phyloP scores from a whole-genome alignment of 75 land plant species.

The Pinus albicaulis region DNA sequence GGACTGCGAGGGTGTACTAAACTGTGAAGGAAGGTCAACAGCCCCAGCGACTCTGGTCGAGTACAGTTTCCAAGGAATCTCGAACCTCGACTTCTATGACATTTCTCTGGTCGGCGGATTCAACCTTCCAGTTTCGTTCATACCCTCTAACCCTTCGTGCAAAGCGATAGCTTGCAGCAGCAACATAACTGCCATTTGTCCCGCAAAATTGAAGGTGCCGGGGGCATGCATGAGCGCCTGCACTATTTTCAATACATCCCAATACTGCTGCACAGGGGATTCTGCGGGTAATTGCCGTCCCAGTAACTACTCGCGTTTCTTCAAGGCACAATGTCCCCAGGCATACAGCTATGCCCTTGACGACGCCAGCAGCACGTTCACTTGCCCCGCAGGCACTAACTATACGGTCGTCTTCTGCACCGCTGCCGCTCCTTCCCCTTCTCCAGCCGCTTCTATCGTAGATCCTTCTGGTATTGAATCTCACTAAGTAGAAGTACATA shows the following conservation, averaged over 20 bases:
- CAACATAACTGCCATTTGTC: slow-evolving; percentile 61
- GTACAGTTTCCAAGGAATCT: too few relatives aligned
- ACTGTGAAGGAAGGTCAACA: too few relatives aligned
- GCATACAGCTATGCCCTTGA: slow-evolving; percentile 39
- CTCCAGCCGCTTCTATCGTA: too few relatives aligned
- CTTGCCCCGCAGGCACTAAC: slow-evolving; percentile 39
- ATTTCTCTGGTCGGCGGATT: slow-evolving; percentile 74
- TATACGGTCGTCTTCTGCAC: slow-evolving; percentile 27
- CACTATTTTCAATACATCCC: slow-evolving; percentile 37
- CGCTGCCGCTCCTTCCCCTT: too few relatives aligned
- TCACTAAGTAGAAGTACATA: too few relatives aligned
- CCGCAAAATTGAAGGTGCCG: slow-evolving; percentile 35
- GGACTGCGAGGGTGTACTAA: too few relatives aligned
- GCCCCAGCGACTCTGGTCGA: too few relatives aligned
- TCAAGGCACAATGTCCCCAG: slow-evolving; percentile 62
- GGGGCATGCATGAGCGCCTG: slow-evolving; percentile 75
- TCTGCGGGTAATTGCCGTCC: slow-evolving; percentile 39
- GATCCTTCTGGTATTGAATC: too few relatives aligned
- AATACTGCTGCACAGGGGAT: slow-evolving; percentile 58
- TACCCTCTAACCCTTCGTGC: slow-evolving; percentile 28
- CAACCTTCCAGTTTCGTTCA: slow-evolving; percentile 45
- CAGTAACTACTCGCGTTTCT: slow-evolving; percentile 45
- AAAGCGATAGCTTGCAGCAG: slow-evolving; percentile 33
- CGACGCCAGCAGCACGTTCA: slow-evolving; percentile 62
- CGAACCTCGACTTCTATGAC: slow-evolving; percentile 14